phyloP scores from a whole-genome alignment of 805 yeast genomes.

The Schizosaccharomyces pombe region DNA sequence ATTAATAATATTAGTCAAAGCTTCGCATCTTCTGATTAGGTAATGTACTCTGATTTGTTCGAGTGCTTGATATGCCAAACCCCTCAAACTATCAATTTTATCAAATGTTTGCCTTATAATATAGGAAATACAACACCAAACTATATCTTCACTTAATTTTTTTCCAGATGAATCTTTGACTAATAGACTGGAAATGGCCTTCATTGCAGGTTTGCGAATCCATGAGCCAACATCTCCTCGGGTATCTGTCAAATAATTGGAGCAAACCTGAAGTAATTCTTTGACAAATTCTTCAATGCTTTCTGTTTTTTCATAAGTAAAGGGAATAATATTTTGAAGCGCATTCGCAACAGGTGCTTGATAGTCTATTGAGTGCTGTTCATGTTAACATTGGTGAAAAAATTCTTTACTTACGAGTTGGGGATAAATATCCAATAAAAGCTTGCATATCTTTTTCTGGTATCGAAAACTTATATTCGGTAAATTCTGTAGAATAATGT shows the following conservation, averaged over 20 bases:
- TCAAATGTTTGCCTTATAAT: neutral
- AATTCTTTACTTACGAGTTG: too few species aligned
- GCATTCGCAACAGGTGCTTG: too few species aligned
- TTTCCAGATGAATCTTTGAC: neutral
- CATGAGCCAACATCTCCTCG: slow-evolving; percentile 4
- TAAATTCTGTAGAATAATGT: too few species aligned
- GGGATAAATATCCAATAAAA: too few species aligned
- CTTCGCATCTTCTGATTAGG: neutral
- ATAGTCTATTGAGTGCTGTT: too few species aligned
- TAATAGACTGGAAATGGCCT: slow-evolving; percentile 8
- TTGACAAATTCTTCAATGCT: neutral
- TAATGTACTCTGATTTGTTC: neutral
- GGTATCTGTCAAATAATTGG: neutral
- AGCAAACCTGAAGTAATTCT: neutral
- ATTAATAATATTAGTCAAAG: neutral
- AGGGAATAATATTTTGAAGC: too few species aligned
- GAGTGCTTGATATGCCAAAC: neutral
- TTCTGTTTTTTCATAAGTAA: neutral
- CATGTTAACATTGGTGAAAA: too few species aligned
- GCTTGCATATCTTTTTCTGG: too few species aligned
- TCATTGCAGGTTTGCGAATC: neutral
- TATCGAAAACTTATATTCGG: too few species aligned
- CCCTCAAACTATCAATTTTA: neutral
- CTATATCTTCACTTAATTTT: neutral
- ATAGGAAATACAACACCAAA: neutral